These are phyloP conservation scores for Lactuca sativa DNA, from an alignment of 129 eudicot species.

Conservation along the genomic window DNA sequence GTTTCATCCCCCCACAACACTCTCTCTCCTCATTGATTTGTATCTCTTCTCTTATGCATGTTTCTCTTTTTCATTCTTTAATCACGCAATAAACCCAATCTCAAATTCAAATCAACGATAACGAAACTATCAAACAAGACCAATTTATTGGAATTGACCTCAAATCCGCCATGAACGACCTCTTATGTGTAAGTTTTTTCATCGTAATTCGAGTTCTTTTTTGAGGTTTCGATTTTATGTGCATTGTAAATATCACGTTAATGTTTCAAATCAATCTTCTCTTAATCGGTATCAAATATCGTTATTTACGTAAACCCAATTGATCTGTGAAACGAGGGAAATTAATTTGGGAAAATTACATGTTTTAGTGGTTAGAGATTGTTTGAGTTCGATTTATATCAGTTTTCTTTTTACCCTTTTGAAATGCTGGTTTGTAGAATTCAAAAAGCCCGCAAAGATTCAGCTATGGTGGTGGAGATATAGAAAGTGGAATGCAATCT, in stretches of 20 bases:
- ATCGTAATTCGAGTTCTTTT: slow-evolving; percentile 2
- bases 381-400: background rate
- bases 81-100: slow-evolving; percentile 13
- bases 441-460: slow-evolving; percentile 30
- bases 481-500: slow-evolving; percentile 33
- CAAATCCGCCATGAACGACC: slow-evolving; percentile 37
- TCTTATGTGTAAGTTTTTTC: slow-evolving; percentile 36
- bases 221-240: slow-evolving; percentile 7
- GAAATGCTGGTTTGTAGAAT: slow-evolving; percentile 12
- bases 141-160: background rate
- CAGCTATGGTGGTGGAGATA: slow-evolving; percentile 33
- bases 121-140: background rate
- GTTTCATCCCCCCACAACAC: background rate
- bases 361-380: background rate
- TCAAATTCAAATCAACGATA: slow-evolving; percentile 9
- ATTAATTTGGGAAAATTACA: background rate
- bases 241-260: background rate
- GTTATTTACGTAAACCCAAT: background rate
- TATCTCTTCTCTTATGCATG: slow-evolving; percentile 25
- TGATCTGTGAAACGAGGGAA: background rate
- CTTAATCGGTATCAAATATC: slow-evolving; percentile 11
- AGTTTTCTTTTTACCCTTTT: background rate
- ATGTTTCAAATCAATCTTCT: slow-evolving; percentile 16
- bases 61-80: background rate
- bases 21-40: background rate